Evolutionary conservation across 441 rosid genomes (phyloP).

Genomic region (Kokia cookei): DNA sequence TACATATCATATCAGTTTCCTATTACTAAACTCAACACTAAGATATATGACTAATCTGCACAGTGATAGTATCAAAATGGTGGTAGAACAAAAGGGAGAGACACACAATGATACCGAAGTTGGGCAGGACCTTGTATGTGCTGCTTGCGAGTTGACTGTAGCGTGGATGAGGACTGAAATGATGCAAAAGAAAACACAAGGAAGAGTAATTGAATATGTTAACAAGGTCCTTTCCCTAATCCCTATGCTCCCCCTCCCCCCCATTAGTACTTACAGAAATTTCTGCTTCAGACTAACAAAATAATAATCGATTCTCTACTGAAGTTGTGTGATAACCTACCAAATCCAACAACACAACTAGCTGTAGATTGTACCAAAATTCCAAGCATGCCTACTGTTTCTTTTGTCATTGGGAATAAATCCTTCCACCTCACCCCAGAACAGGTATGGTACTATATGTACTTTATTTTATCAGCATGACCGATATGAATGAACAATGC

Average conservation of each 20-base stretch:
- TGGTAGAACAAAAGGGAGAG: constrained; percentile 1
- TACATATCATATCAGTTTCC: not conserved
- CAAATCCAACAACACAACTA: constrained; percentile 51
- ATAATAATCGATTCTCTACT: constrained; percentile 1
- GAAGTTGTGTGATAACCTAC: constrained; percentile 54
- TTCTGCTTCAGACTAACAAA: not conserved
- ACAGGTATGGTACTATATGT: constrained; percentile 24
- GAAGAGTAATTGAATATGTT: constrained; percentile 47
- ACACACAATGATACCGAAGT: not conserved
- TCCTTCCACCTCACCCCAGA: constrained; percentile 47
- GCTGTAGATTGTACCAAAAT: constrained; percentile 41
- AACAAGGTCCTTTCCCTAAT: constrained; percentile 33
- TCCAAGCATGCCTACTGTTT: constrained; percentile 40
- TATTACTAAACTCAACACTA: not conserved
- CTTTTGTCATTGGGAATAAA: constrained; percentile 50
- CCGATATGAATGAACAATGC: not conserved
- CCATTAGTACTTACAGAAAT: not conserved
- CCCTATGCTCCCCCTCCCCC: not conserved
- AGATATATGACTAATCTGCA: not conserved
- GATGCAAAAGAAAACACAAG: constrained; percentile 39
- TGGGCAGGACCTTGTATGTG: constrained; percentile 20
- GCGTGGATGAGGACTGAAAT: constrained; percentile 52
- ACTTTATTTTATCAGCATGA: too few relatives aligned
- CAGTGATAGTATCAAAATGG: constrained; percentile 2
- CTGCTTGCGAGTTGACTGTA: constrained; percentile 58